These are phyloP conservation scores for Poterioochromonas sp. DNA, from an alignment of 352 stramenopile genomes.

Conservation along the genomic window DNA sequence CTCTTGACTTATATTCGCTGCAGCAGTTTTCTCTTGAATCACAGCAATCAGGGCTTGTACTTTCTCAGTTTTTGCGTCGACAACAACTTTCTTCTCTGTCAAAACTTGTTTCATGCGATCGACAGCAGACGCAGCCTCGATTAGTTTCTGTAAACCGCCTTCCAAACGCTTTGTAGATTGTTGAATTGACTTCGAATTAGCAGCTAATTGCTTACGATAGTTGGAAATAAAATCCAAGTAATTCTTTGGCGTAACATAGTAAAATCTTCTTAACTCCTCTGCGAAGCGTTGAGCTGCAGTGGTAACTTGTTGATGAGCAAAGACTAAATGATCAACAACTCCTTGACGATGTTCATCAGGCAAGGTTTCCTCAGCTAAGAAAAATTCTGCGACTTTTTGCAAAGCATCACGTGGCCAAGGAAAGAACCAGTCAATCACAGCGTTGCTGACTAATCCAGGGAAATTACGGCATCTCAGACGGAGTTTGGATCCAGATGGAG, in stretches of 20 bases:
- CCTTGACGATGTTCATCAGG: conserved; percentile 60
- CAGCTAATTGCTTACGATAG: conserved; percentile 75
- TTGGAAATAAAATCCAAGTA: conserved; percentile 90
- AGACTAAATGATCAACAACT: conserved; percentile 59
- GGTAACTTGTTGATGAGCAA: conserved; percentile 78
- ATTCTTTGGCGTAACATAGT: conserved; percentile 94
- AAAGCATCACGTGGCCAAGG: conserved; percentile 84
- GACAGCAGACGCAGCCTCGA: conserved; percentile 79
- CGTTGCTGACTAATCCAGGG: conserved; percentile 77
- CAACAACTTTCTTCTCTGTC: conserved; percentile 82
- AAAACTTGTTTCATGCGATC: conserved; percentile 85
- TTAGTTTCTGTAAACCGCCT: conserved; percentile 80
- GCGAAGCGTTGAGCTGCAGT: conserved; percentile 74
- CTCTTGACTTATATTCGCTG: conserved; percentile 79
- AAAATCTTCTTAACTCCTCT: conserved; percentile 75
- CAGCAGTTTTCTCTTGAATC: conserved; percentile 80
- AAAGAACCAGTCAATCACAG: conserved; percentile 92
- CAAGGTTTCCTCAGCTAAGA: conserved; percentile 72
- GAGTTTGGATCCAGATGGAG: conserved; percentile 77
- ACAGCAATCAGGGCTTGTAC: conserved; percentile 76
- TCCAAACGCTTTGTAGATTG: conserved; percentile 72
- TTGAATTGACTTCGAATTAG: conserved; percentile 77
- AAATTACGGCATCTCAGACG: conserved; percentile 86
- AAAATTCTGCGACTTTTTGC: conserved; percentile 79
- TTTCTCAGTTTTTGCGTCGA: conserved; percentile 78